Conservation (phyloP, 1,284 basidiomycete species). For the Gomphus sp. region DNA sequence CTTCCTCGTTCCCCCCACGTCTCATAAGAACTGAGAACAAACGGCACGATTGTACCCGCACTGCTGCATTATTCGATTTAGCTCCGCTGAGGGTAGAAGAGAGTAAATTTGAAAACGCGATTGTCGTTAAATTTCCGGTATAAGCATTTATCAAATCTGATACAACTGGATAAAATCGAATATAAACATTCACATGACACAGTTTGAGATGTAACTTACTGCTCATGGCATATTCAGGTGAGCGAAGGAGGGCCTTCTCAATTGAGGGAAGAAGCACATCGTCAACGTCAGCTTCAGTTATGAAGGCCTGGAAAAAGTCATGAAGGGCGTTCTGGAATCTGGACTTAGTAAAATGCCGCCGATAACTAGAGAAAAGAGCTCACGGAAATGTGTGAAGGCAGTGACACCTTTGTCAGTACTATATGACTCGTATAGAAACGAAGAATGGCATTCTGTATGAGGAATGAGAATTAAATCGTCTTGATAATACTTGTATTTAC, state of each 20-base stretch:
- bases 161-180: slow-evolving; percentile 30
- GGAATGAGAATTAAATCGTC: neutral
- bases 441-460: slow-evolving; percentile 30
- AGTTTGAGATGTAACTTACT: slow-evolving; percentile 28
- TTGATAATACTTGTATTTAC: slow-evolving; percentile 19
- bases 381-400: slow-evolving; percentile 43
- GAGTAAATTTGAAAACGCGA: slow-evolving; percentile 55
- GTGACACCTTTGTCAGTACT: slow-evolving; percentile 46
- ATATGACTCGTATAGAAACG: slow-evolving; percentile 41
- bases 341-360: slow-evolving; percentile 1
- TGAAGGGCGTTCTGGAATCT: slow-evolving; percentile 36
- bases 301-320: slow-evolving; percentile 49
- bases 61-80: slow-evolving; percentile 67
- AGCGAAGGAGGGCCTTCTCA: slow-evolving; percentile 66
- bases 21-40: slow-evolving; percentile 53
- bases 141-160: slow-evolving; percentile 50
- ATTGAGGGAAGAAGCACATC: slow-evolving; percentile 49
- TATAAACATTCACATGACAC: slow-evolving; percentile 5
- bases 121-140: slow-evolving; percentile 39
- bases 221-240: slow-evolving; percentile 60
- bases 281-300: slow-evolving; percentile 43
- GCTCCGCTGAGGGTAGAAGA: slow-evolving; percentile 58
- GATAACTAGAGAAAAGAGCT: slow-evolving; percentile 14
- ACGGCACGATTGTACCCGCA: slow-evolving; percentile 48
- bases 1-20: slow-evolving; percentile 22